Evolutionary conservation across 768 basidiomycete genomes (phyloP).

Genomic region (Phaeolepiota aurea): DNA sequence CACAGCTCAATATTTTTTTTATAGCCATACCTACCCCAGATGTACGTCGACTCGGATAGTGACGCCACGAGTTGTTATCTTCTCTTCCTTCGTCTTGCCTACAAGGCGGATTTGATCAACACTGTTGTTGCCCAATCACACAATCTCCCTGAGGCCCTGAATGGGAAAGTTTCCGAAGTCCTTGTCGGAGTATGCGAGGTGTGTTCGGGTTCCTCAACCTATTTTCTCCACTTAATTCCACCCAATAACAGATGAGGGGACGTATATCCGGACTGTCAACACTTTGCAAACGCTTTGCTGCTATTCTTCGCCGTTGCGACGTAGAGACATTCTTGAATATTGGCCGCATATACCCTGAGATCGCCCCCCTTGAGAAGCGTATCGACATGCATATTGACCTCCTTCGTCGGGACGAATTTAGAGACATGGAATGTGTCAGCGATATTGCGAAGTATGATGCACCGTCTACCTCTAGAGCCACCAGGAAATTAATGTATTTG

Average conservation of each 20-base stretch:
- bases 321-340: slow-evolving; percentile 80
- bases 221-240: neutral
- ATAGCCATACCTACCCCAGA: slow-evolving; percentile 84
- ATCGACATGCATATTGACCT: slow-evolving; percentile 89
- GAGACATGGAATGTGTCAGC: slow-evolving; percentile 86
- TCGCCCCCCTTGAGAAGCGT: slow-evolving; percentile 82
- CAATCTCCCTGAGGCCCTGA: slow-evolving; percentile 78
- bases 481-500: neutral
- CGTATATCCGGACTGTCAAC: slow-evolving; percentile 74
- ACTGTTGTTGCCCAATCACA: slow-evolving; percentile 76
- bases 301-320: slow-evolving; percentile 72
- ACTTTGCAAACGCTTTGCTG: slow-evolving; percentile 85
- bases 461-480: neutral
- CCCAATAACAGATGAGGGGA: slow-evolving; percentile 81
- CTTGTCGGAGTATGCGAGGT: slow-evolving; percentile 96
- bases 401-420: slow-evolving; percentile 82
- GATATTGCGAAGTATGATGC: slow-evolving; percentile 75
- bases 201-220: slow-evolving; percentile 8
- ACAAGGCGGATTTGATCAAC: slow-evolving; percentile 85
- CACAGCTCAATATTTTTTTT: no score
- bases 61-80: slow-evolving; percentile 86
- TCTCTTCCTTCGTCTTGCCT: slow-evolving; percentile 85
- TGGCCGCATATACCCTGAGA: slow-evolving; percentile 77
- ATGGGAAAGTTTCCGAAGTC: slow-evolving; percentile 71
- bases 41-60: slow-evolving; percentile 83